Evolutionary conservation across 176 grass and related monocot genomes (phyloP).

Genomic region (Melocanna baccifera): DNA sequence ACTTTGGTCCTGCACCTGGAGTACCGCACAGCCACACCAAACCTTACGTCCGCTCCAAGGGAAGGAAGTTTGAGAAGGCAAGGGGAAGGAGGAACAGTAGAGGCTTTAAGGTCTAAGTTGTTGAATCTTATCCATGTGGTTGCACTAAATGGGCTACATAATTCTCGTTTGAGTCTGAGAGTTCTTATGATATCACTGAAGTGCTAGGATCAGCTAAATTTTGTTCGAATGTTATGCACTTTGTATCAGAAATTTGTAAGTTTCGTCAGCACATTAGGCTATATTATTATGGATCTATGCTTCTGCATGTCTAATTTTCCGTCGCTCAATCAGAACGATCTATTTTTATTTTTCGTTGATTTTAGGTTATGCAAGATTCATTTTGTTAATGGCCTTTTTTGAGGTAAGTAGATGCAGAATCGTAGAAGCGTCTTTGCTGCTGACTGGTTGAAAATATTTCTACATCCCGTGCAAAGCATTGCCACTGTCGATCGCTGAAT

Average conservation of each 20-base stretch:
- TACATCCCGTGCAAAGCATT: no score
- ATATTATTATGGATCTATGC: neutral
- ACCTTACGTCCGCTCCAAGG: slow-evolving; percentile 65
- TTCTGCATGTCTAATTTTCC: neutral
- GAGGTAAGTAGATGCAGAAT: neutral
- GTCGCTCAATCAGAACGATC: neutral
- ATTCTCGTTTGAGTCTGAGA: neutral
- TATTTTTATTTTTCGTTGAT: neutral
- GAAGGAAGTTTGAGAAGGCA: slow-evolving; percentile 85
- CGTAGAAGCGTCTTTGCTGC: neutral
- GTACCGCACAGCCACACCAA: slow-evolving; percentile 79
- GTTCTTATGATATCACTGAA: slow-evolving; percentile 5
- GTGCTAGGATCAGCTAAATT: slow-evolving; percentile 28
- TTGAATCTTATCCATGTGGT: neutral
- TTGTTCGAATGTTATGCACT: slow-evolving; percentile 24
- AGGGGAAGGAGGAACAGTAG: slow-evolving; percentile 77
- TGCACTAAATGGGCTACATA: neutral
- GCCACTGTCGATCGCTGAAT: neutral
- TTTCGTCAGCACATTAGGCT: neutral
- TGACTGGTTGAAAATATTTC: no score
- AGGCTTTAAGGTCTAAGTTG: slow-evolving; percentile 63
- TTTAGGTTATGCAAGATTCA: neutral
- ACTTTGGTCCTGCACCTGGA: slow-evolving; percentile 70
- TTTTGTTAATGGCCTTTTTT: neutral
- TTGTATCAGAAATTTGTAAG: neutral